These are phyloP conservation scores for Aspergillus sclerotioniger DNA, from an alignment of 495 filamentous ascomycete genomes.

Conservation along the genomic window DNA sequence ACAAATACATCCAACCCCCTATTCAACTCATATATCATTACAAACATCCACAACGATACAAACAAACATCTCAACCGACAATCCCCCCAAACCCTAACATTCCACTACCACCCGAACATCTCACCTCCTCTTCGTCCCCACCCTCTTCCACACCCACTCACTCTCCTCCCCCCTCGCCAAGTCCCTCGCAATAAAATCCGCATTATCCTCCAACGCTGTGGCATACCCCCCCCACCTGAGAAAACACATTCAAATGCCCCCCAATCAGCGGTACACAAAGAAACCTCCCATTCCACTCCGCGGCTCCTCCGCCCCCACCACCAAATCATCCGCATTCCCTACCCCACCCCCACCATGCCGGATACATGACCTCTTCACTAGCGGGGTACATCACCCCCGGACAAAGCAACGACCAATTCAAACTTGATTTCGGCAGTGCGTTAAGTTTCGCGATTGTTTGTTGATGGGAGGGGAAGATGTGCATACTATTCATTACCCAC, in stretches of 20 bases:
- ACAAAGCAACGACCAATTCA: not conserved
- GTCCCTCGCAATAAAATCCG: not conserved
- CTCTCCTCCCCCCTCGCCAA: not conserved
- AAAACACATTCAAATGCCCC: not conserved
- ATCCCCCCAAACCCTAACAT: too few relatives aligned
- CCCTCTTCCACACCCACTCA: not conserved
- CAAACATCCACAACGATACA: too few relatives aligned
- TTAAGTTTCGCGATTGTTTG: not conserved
- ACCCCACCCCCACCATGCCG: too few relatives aligned
- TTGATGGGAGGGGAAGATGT: not conserved
- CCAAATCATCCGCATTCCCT: too few relatives aligned
- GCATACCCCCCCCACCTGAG: not conserved
- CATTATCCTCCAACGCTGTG: not conserved
- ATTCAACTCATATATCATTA: too few relatives aligned
- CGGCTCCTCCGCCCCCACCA: too few relatives aligned
- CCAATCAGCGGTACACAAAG: not conserved
- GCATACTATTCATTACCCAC: not conserved
- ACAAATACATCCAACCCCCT: too few relatives aligned
- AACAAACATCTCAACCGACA: too few relatives aligned
- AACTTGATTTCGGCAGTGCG: not conserved
- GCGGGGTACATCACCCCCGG: too few relatives aligned
- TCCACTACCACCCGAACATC: too few relatives aligned
- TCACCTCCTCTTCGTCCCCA: not conserved
- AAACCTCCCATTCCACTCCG: not conserved
- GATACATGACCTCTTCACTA: too few relatives aligned